Percentiles rank a stretch among this genome's conserved stretches.
phyloP scores from a whole-genome alignment of 306 rosid genomes.

The Albizia julibrissin region DNA sequence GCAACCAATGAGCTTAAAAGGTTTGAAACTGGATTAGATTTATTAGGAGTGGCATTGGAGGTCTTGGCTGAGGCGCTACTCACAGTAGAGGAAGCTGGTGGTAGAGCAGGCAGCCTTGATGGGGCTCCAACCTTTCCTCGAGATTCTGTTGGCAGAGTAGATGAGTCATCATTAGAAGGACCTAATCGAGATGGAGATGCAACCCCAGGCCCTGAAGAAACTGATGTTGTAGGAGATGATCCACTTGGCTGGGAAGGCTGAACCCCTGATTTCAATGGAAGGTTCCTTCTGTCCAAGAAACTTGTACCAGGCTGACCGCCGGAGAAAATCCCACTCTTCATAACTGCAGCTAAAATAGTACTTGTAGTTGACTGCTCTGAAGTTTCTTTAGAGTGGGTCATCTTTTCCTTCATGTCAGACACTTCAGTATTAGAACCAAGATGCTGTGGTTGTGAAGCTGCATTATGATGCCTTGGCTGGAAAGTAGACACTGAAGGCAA shows the following conservation, averaged over 20 bases:
- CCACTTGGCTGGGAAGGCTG: conserved; percentile 47
- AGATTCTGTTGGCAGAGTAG: conserved; percentile 39
- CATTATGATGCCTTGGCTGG: conserved; percentile 46
- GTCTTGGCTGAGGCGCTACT: conserved; percentile 48
- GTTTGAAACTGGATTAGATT: conserved; percentile 67
- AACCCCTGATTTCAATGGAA: conserved; percentile 46
- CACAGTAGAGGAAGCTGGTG: conserved; percentile 52
- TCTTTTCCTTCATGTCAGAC: conserved; percentile 45
- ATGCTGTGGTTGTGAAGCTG: conserved; percentile 36
- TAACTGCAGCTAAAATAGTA: conserved; percentile 72
- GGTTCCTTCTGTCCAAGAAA: conserved; percentile 44
- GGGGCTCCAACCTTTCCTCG: conserved; percentile 52
- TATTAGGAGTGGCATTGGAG: conserved; percentile 47
- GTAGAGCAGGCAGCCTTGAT: conserved; percentile 42
- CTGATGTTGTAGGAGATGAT: conserved; percentile 42
- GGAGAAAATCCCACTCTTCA: conserved; percentile 72
- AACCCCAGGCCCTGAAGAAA: conserved; percentile 48
- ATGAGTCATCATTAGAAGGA: conserved; percentile 45
- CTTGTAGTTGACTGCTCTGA: conserved; percentile 59
- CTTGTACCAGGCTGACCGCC: conserved; percentile 40
- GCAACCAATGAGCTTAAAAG: conserved; percentile 91
- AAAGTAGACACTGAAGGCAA: conserved; percentile 45
- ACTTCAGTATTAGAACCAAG: conserved; percentile 47
- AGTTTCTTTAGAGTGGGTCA: conserved; percentile 41
- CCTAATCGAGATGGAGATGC: conserved; percentile 48